Evolutionary conservation across 179 eudicot genomes (phyloP).

Genomic region (Spergularia azorica): DNA sequence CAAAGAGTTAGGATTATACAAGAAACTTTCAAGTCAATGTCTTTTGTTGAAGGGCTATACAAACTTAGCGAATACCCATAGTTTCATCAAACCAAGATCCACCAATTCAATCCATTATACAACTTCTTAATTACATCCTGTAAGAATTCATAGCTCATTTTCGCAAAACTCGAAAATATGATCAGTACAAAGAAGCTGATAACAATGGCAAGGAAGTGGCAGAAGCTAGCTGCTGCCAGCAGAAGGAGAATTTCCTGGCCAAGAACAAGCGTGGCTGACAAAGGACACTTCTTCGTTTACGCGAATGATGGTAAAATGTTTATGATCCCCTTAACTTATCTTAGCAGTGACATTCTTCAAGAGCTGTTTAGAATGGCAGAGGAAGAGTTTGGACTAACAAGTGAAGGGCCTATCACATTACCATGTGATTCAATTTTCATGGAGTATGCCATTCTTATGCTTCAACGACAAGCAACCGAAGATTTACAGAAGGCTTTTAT

Average conservation of each 20-base stretch:
- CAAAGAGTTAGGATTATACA: no score
- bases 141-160: no score
- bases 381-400: conserved; percentile 6
- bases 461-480: conserved; percentile 10
- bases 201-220: conserved; percentile 18
- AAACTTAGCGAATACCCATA: no score
- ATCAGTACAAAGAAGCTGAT: conserved; percentile 16
- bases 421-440: conserved; percentile 3
- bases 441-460: conserved; percentile 15
- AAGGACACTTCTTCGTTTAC: conserved; percentile 28
- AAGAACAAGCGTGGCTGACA: conserved; percentile 1
- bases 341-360: conserved; percentile 3
- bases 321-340: conserved; percentile 25
- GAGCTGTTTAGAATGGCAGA: conserved; percentile 16
- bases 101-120: no score
- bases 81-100: no score
- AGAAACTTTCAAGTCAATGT: no score
- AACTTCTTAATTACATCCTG: no score
- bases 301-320: conserved; percentile 19
- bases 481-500: conserved; percentile 23
- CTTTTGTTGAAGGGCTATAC: no score
- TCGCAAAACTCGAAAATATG: not conserved
- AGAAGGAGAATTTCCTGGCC: conserved; percentile 11
- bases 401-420: not conserved
- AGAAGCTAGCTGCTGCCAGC: conserved; percentile 5